Percentiles rank a stretch among this genome's conserved stretches.
phyloP scores from a whole-genome alignment of 2,329 filamentous ascomycete genomes.

The Knoxdaviesia proteae region DNA sequence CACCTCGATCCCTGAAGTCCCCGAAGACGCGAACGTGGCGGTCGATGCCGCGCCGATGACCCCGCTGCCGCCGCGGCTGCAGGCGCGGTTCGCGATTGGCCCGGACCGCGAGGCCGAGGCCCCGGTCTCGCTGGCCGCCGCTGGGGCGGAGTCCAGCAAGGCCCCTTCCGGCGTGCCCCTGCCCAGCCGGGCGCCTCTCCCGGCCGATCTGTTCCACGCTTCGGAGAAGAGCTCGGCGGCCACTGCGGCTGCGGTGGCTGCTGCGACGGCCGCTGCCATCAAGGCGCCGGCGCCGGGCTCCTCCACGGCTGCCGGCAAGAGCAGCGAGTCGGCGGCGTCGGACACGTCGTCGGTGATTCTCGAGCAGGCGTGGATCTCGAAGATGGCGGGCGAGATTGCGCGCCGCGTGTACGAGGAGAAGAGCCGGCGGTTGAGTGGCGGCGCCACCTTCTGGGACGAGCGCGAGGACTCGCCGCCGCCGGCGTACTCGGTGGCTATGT shows the following conservation, averaged over 20 bases:
- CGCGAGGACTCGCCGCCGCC: constrained; percentile 37
- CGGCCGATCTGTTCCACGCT: constrained; percentile 13
- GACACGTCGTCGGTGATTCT: constrained; percentile 40
- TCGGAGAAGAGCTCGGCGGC: background rate
- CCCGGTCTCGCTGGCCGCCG: too few species aligned
- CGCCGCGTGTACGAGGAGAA: constrained; percentile 78
- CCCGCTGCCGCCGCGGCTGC: background rate
- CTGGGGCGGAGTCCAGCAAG: constrained; percentile 10
- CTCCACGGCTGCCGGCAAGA: background rate
- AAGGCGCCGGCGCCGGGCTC: constrained; percentile 8
- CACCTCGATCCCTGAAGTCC: constrained; percentile 36
- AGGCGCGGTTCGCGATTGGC: constrained; percentile 2
- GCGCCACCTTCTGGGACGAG: constrained; percentile 28
- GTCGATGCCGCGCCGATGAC: background rate
- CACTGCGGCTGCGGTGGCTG: constrained; percentile 1
- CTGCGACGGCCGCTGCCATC: constrained; percentile 2
- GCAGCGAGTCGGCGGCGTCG: constrained; percentile 9
- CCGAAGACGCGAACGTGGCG: constrained; percentile 16
- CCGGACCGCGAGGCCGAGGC: too few species aligned
- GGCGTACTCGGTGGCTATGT: constrained; percentile 32
- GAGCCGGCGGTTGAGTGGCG: constrained; percentile 17
- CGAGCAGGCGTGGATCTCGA: constrained; percentile 72
- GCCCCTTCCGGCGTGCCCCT: constrained; percentile 16
- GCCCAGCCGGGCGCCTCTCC: constrained; percentile 12
- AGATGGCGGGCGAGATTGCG: constrained; percentile 86